Conservation (phyloP, 352 stramenopile genomes). For the Phytopythium montanum region DNA sequence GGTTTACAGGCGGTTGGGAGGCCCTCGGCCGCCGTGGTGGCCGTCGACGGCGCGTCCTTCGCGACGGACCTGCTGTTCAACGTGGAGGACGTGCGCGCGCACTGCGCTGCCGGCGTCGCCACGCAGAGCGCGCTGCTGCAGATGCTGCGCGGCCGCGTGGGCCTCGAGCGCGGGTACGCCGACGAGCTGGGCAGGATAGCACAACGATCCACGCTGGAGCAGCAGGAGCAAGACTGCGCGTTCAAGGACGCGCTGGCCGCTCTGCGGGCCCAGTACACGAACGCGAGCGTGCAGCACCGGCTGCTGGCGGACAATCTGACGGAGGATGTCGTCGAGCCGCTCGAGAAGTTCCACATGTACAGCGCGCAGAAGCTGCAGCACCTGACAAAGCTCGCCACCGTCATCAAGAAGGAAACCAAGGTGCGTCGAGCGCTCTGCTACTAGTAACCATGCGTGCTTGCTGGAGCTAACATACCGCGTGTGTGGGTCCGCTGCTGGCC, state of each 20-base stretch:
- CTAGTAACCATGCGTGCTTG: not conserved
- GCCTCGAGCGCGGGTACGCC: conserved; percentile 70
- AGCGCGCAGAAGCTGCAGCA: conserved; percentile 56
- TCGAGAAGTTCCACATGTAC: conserved; percentile 51
- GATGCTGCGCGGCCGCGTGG: conserved; percentile 69
- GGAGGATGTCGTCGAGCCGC: conserved; percentile 72
- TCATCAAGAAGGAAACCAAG: conserved; percentile 79
- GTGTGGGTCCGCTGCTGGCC: not conserved
- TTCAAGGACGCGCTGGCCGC: conserved; percentile 54
- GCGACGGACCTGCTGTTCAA: conserved; percentile 80
- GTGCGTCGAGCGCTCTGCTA: conserved; percentile 8
- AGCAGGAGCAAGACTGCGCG: conserved; percentile 40
- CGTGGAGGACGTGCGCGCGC: conserved; percentile 53
- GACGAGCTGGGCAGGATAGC: conserved; percentile 63
- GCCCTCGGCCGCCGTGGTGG: not conserved
- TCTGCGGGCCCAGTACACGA: conserved; percentile 72
- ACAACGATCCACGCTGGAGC: conserved; percentile 50
- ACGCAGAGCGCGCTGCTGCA: conserved; percentile 54
- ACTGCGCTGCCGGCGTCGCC: conserved; percentile 39
- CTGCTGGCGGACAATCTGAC: conserved; percentile 66
- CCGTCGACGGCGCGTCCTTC: conserved; percentile 36
- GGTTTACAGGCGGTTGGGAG: not conserved
- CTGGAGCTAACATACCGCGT: not conserved
- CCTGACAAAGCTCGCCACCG: conserved; percentile 47
- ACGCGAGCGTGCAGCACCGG: conserved; percentile 80